Evolutionary conservation across 169 alveolate species (phyloP).

Genomic region (Babesia divergens): DNA sequence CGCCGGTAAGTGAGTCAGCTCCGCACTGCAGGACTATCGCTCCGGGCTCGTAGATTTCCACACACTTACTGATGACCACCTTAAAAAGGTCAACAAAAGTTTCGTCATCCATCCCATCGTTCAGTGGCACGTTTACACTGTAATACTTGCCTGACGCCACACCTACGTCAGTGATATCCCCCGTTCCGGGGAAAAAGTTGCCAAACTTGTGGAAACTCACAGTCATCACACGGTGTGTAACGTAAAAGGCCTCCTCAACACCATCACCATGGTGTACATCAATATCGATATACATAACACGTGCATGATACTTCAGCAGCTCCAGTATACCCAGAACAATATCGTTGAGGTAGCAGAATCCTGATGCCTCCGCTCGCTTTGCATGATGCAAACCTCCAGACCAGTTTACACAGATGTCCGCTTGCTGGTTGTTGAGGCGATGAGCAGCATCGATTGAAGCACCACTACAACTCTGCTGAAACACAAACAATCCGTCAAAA

Average conservation of each 20-base stretch:
- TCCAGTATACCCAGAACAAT: conserved; percentile 96
- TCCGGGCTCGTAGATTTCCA: conserved; percentile 94
- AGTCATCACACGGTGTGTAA: conserved; percentile 97
- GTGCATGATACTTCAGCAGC: conserved; percentile 93
- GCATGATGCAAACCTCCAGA: conserved; percentile 99
- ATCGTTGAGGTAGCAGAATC: conserved; percentile 98
- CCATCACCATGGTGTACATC: conserved; percentile 99
- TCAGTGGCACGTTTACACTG: conserved; percentile 97
- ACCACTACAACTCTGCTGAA: conserved; percentile 96
- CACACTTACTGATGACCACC: conserved; percentile 91
- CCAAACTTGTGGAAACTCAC: conserved; percentile 98
- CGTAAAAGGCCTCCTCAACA: conserved; percentile 97
- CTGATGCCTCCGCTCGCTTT: conserved; percentile 96
- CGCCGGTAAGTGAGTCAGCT: conserved; percentile 96
- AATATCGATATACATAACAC: conserved; percentile 98
- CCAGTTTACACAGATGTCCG: conserved; percentile 96
- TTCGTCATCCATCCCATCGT: conserved; percentile 97
- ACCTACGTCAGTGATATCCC: conserved; percentile 95
- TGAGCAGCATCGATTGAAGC: conserved; percentile 96
- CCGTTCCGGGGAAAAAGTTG: conserved; percentile 99
- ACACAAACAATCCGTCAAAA: conserved; percentile 95
- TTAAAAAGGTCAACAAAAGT: conserved; percentile 88
- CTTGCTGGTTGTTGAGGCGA: conserved; percentile 88
- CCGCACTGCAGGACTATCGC: conserved; percentile 98
- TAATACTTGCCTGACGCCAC: conserved; percentile 92